Percentiles rank a stretch among this genome's conserved stretches.
Conservation (phyloP, 345 rosid species). For the Carallia brachiata region DNA sequence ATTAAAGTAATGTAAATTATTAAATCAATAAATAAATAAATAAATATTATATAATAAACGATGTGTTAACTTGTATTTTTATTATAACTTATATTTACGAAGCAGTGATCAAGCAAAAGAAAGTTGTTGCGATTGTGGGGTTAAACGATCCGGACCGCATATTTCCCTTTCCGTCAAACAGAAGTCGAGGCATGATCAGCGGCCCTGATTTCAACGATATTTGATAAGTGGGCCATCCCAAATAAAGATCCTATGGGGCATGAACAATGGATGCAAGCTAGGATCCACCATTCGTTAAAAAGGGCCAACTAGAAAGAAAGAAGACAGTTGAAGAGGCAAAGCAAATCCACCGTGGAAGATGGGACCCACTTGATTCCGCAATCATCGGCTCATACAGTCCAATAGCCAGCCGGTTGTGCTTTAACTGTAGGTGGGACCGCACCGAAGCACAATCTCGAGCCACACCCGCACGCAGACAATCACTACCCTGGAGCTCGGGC, state of each 20-base stretch:
- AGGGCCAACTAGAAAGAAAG: too few species aligned
- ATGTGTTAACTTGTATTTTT: too few species aligned
- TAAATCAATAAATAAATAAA: too few species aligned
- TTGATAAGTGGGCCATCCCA: slow-evolving; percentile 11
- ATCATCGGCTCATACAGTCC: slow-evolving; percentile 31
- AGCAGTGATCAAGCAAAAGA: too few species aligned
- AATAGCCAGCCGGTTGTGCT: slow-evolving; percentile 15
- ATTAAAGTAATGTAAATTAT: too few species aligned
- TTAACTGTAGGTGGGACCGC: slow-evolving; percentile 29
- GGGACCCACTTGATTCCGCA: slow-evolving; percentile 40
- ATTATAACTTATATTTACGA: too few species aligned
- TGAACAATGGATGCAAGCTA: slow-evolving; percentile 9
- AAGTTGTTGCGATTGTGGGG: neutral
- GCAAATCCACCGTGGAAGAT: slow-evolving; percentile 28
- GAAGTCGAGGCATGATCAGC: slow-evolving; percentile 33
- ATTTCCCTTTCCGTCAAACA: slow-evolving; percentile 5
- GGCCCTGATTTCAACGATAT: slow-evolving; percentile 26
- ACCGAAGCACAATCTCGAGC: slow-evolving; percentile 41
- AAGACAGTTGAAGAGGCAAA: too few species aligned
- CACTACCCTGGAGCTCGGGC: slow-evolving; percentile 18
- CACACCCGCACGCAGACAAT: slow-evolving; percentile 45
- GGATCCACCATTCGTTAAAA: neutral
- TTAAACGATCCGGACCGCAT: too few species aligned
- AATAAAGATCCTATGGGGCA: slow-evolving; percentile 18
- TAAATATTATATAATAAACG: too few species aligned